Evolutionary conservation across 2,329 filamentous ascomycete species (phyloP), one percentile per base, ranked within the genome.

Genomic region (Botrytis tulipae): DNA sequence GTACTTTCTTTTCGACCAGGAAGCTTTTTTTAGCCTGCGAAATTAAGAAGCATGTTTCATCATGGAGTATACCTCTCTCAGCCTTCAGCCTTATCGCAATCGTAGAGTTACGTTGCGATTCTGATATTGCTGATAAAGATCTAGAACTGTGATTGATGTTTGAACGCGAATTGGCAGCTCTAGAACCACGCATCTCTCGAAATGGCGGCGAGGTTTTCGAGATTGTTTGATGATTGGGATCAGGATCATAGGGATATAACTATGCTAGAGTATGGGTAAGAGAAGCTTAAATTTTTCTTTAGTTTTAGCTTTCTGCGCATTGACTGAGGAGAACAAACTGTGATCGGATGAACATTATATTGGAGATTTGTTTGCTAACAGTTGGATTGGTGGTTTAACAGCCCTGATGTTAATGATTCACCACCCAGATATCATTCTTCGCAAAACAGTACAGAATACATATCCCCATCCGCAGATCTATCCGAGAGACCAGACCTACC

Each of bases 161-260:
- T 8, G 37, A 25, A 54, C 32, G 51, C 46, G 9, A 67, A 29
- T 51, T 67, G 6, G 8, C 37, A 54, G 46, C 25, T 54, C 35
- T 32, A n/a, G 37, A 63, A n/a, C 32, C 22, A 25, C 32, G 25
- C 65, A 18, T 37, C 8, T 67, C 46, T 67, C 25, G 46, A 67
- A 60, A 65, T 54, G 61, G n/a, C 60, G 25, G 37, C 71, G 14
- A 73, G 71, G 16, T 70, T 74, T 44, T 74, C 71, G n/a, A 70
- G 73, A 29, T 44, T 73, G 16, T 74, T 74, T 73, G 71, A 74
- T 40, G 48, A 60, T 44, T 73, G 73, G 73, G 73, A 74, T 35
- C 60, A 46, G 18, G 44, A 73, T 42, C 22, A 73, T 70, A 37
- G 46, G 16, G 73, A 73, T 42, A 57, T 73, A 18, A 57, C 20